Evolutionary conservation across 1,284 basidiomycete species (phyloP), one percentile per base, ranked within the genome.

Genomic region (Ustilago curta): DNA sequence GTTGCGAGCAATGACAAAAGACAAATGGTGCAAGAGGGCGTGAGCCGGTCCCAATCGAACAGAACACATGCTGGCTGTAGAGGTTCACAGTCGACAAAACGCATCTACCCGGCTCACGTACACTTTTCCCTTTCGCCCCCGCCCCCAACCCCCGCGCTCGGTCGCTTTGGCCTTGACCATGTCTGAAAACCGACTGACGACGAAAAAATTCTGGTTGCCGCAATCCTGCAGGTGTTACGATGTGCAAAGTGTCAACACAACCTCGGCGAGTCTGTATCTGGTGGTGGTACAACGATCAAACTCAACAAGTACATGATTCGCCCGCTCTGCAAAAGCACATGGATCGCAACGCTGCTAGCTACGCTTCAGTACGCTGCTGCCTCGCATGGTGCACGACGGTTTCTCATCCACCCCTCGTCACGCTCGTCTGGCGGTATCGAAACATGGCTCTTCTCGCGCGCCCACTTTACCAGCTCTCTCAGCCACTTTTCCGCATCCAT

Each of bases 11-110:
- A 32, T 21, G 12, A 4, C 1, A 27, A 27, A 9, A 29, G 19
- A 39, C 21, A 25, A 25, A 29, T n/a, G 45, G 11, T 23, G 32
- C 19, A 29, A 43, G 27, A 45, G n/a, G n/a, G 4, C 43, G 49
- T 61, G 50, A 45, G 49, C 58, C 53, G 66, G 66, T 23, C n/a
- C n/a, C 35, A 8, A 31, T 43, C 25, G 68, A 70, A 70, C 68
- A 70, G 68, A 70, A 70, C 68, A 70, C 62, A 40, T 61, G 68
- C 68, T 53, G 50, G 49, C 62, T 57, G 53, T 14, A 39, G 29
- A 70, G 68, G 50, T 25, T 57, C 58, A 57, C 40, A 19, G 66
- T 40, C 35, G 14, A n/a, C n/a, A n/a, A 7, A 51, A 23, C 12
- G 61, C 58, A 47, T 58, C 68, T 70, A 70, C 68, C 58, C 68